Conservation (phyloP, 306 rosid species). For the Cicer cuneatum region DNA sequence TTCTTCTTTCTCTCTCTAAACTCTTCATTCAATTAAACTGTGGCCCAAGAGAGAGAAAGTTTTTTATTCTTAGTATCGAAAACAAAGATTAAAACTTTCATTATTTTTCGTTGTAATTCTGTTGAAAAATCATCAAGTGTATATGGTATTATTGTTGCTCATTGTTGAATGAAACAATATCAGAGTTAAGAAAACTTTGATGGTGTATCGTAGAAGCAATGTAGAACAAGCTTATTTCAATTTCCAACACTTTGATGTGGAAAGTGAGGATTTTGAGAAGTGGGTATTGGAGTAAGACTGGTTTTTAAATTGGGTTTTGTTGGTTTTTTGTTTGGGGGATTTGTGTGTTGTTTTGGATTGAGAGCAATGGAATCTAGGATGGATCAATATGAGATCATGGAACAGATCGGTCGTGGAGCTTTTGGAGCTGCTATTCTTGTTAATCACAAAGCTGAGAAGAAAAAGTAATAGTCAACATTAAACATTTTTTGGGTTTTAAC, state of each 20-base stretch:
- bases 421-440: slow-evolving; percentile 99
- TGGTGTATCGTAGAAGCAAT: slow-evolving; percentile 43
- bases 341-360: slow-evolving; percentile 11
- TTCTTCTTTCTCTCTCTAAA: slow-evolving; percentile 42
- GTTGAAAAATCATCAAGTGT: slow-evolving; percentile 24
- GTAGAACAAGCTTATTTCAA: slow-evolving; percentile 42
- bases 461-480: slow-evolving; percentile 58
- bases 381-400: slow-evolving; percentile 99
- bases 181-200: slow-evolving; percentile 14
- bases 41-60: slow-evolving; percentile 30
- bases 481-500: slow-evolving; percentile 15
- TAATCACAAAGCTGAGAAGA: slow-evolving; percentile 87
- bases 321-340: slow-evolving; percentile 5
- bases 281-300: slow-evolving; percentile 49
- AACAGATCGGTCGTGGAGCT: slow-evolving; percentile 99
- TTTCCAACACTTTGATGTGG: slow-evolving; percentile 36
- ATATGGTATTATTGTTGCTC: slow-evolving; percentile 36
- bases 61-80: slow-evolving; percentile 40
- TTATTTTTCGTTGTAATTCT: slow-evolving; percentile 30
- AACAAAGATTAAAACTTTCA: slow-evolving; percentile 38
- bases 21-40: slow-evolving; percentile 43
- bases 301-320: slow-evolving; percentile 27
- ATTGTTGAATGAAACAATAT: slow-evolving; percentile 31
- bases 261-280: slow-evolving; percentile 39
- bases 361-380: slow-evolving; percentile 81